Base-by-base conservation (phyloP, 176 grass and related monocot genomes). In the Bonia amplexicaulis region DNA sequence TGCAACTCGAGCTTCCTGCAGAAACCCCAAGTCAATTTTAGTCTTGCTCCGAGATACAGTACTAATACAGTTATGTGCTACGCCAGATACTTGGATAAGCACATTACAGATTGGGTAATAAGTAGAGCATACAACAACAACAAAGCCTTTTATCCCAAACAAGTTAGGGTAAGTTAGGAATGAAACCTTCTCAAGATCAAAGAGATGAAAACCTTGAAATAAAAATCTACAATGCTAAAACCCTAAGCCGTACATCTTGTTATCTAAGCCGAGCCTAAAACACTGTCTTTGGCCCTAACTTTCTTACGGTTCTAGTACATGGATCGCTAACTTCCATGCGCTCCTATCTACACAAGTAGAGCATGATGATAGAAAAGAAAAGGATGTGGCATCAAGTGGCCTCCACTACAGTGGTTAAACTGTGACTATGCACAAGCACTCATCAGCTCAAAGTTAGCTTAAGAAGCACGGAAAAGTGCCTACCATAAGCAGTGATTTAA, bases 1-100 rank as follows among this genome's bases (percentile, higher is more conserved):
- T 37, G 96, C 93, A 66, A 89, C 78, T 87, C 90, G 82, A 66
- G 91, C 77, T 91, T 98, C 93, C 96, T 98, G 72, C 54, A 86
- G 19, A 47, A 80, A 84, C 71, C 4, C 3, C 5, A 87, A 73
- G 19, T 64, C 19, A 70, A 29, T 74, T 78, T 79, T 68, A 57
- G 45, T 60, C 79, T 26, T 67, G 49, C 31, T 77, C 55, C 29
- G 45, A 80, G 39, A 70, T 41, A 74, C 35, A 13, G 0, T 69
- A 83, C 42, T 51, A 54, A 16, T 44, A 6, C 6, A 16, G 44
- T 63, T 49, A 73, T 49, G 63, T 71, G 15, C 20, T 9, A 76
- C 53, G 22, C 31, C 22, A 58, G 35, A 81, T 76, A 85, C 64
- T 64, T 35, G 6, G 55, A 39, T 69, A 65, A 48, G 20, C 31